Conservation (phyloP, 2,329 filamentous ascomycete species). For the Podosphaera aphanis region DNA sequence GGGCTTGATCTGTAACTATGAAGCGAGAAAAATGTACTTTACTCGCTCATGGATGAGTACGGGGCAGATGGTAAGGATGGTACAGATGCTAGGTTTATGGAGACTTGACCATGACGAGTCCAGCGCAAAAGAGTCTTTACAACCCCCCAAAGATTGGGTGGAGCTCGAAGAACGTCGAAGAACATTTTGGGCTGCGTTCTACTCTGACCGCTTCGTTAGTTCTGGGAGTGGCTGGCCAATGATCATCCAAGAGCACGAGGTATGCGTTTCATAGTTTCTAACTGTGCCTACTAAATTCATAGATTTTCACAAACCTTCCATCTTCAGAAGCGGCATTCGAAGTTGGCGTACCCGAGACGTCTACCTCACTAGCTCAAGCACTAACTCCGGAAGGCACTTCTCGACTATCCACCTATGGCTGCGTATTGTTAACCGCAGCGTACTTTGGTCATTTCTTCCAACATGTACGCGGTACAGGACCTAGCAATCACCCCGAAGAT, state of each 20-base stretch:
- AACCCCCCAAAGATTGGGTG: conserved; percentile 54
- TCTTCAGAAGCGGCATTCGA: conserved; percentile 55
- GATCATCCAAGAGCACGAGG: conserved; percentile 50
- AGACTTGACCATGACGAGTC: conserved; percentile 42
- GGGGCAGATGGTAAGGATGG: conserved; percentile 44
- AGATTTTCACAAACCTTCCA: conserved; percentile 49
- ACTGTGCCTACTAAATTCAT: neutral
- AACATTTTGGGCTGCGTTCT: conserved; percentile 70
- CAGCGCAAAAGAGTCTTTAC: conserved; percentile 50
- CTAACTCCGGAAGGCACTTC: conserved; percentile 27
- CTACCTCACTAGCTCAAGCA: conserved; percentile 38
- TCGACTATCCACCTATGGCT: conserved; percentile 46
- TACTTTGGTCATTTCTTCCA: conserved; percentile 62
- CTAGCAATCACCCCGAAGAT: conserved; percentile 50
- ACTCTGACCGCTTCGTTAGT: conserved; percentile 61
- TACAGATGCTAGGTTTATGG: conserved; percentile 69
- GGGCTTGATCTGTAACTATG: conserved; percentile 50
- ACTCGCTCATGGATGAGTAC: conserved; percentile 67
- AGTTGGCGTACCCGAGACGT: conserved; percentile 36
- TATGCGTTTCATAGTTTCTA: conserved; percentile 24
- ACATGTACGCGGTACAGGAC: conserved; percentile 51
- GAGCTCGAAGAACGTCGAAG: conserved; percentile 63
- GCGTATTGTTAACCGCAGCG: conserved; percentile 48
- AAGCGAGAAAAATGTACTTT: conserved; percentile 69
- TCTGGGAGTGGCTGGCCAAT: conserved; percentile 84